Percentiles rank a stretch among this genome's conserved stretches.
Conservation (phyloP, 768 basidiomycete species). For the Pulveroboletus sp. region DNA sequence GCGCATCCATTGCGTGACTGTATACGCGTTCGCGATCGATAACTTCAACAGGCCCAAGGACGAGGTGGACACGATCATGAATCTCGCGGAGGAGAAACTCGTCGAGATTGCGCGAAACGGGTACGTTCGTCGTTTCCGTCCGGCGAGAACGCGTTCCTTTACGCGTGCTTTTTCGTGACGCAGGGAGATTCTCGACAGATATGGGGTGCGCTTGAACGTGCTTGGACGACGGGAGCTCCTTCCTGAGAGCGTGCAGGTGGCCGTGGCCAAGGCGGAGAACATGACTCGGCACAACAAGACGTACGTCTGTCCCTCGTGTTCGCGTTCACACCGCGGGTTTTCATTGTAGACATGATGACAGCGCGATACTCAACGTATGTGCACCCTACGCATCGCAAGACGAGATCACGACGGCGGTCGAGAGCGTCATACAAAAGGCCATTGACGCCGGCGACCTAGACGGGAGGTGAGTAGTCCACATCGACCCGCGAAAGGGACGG, state of each 20-base stretch:
- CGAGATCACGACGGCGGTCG: constrained; percentile 81
- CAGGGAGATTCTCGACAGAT: constrained; percentile 74
- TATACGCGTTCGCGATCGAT: constrained; percentile 98
- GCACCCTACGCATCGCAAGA: constrained; percentile 91
- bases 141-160: too few species aligned
- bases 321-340: neutral
- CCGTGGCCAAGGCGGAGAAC: constrained; percentile 65
- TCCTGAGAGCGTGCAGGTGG: constrained; percentile 68
- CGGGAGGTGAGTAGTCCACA: constrained; percentile 16
- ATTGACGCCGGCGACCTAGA: constrained; percentile 31
- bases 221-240: constrained; percentile 75
- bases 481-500: too few species aligned
- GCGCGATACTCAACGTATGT: constrained; percentile 86
- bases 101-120: constrained; percentile 76
- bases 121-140: constrained; percentile 47
- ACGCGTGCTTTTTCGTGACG: neutral
- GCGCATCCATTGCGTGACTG: constrained; percentile 78
- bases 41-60: constrained; percentile 87
- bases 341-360: constrained; percentile 28
- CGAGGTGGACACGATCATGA: constrained; percentile 87
- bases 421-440: constrained; percentile 30
- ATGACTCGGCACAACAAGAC: constrained; percentile 70
- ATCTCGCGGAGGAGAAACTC: constrained; percentile 43
- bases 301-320: constrained; percentile 36
- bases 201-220: constrained; percentile 82